Evolutionary conservation across 176 grass and related monocot genomes (phyloP), one percentile per base, ranked within the genome.

Genomic region (Thinopyrum elongatum): DNA sequence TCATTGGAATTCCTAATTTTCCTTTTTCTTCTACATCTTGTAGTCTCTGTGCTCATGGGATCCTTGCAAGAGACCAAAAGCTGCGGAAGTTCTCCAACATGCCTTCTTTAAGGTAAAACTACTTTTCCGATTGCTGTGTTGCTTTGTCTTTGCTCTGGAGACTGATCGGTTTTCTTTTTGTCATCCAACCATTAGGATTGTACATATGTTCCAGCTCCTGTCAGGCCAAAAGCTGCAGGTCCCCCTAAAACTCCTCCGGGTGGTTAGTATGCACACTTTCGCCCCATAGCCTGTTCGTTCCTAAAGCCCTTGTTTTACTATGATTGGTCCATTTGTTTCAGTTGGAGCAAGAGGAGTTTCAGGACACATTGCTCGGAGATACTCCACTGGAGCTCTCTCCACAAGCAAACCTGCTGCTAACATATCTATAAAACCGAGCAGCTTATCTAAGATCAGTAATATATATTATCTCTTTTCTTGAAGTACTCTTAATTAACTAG

Each of bases 31-130:
- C 11, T 51, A 61, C 28, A 80, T 85, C 39, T 78, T 88, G 39
- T 55, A 99, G 97, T 91, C 83, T 65, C 83, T 99, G 35, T 99
- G 97, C 81, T 89, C 92, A 21, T 99, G 97, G 97, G 92, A 99
- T 84, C 94, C 97, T 86, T 78, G 84, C 82, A 94, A 92, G 72
- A 96, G 97, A 88, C 97, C 94, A 49, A 99, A 94, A 84, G 94
- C 97, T 26, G 73, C 90, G 47, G 94, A 99, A 70, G 94, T 87
- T 80, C 92, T 99, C 62, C 90, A 91, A 75, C 94, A 97, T 89
- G 67, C 86, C 41, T 99, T 99, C 85, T 99, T 99, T 87, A 80
- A 94, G 90, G 97, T 97, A 86, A 76, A 61, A 51, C 30, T 74
- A 27, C 41, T 62, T 10, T 17, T 49, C 59, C 3, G 72, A 49